Percentiles rank a stretch among this genome's conserved stretches.
Conservation (phyloP, 768 basidiomycete genomes). For the Multifurca ochricompacta region DNA sequence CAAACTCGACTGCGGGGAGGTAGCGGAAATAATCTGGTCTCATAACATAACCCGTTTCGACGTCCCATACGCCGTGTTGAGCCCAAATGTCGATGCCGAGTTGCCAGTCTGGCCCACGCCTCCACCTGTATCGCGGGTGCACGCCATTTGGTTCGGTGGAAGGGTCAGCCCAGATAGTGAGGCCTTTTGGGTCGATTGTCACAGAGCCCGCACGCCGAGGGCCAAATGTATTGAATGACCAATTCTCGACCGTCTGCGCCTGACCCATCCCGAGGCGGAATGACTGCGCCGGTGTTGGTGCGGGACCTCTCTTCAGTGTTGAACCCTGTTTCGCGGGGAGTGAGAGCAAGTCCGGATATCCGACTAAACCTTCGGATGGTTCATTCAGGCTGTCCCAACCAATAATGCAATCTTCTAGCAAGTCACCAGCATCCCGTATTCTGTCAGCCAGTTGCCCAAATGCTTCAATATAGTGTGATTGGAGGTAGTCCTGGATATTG, state of each 20-base stretch:
- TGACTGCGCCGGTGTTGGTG: slow-evolving; percentile 79
- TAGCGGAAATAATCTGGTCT: slow-evolving; percentile 69
- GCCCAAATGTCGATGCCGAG: slow-evolving; percentile 85
- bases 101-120: slow-evolving; percentile 58
- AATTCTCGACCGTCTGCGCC: slow-evolving; percentile 73
- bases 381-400: slow-evolving; percentile 99
- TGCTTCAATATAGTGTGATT: slow-evolving; percentile 67
- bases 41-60: slow-evolving; percentile 56
- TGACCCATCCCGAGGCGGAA: slow-evolving; percentile 85
- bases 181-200: slow-evolving; percentile 78
- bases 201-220: slow-evolving; percentile 66
- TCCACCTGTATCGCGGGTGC: slow-evolving; percentile 78
- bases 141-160: slow-evolving; percentile 42
- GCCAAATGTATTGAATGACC: slow-evolving; percentile 72
- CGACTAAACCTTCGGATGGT: slow-evolving; percentile 78
- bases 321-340: slow-evolving; percentile 63
- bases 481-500: slow-evolving; percentile 88
- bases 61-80: slow-evolving; percentile 83
- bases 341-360: slow-evolving; percentile 56
- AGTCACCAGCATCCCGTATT: slow-evolving; percentile 62
- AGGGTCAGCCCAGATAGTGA: slow-evolving; percentile 68
- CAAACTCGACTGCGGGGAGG: slow-evolving; percentile 27
- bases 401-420: slow-evolving; percentile 82
- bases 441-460: slow-evolving; percentile 69
- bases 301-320: slow-evolving; percentile 76